Conservation (phyloP, 208 protist species). For the Trichomonas tenax region DNA sequence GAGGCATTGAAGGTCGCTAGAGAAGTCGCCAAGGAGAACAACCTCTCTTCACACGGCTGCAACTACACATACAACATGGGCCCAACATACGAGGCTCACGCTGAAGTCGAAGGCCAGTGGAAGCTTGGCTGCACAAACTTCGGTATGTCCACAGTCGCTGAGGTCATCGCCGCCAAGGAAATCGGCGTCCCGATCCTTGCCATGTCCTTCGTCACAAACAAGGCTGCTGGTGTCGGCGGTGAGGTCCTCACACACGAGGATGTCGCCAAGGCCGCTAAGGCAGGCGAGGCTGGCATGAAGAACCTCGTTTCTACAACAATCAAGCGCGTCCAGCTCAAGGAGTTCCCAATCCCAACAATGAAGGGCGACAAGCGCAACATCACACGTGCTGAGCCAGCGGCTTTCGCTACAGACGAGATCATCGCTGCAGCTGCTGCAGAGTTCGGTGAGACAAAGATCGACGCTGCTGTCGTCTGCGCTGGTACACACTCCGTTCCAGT, state of each 20-base stretch:
- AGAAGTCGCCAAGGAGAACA: not conserved
- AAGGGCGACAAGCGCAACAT: not conserved
- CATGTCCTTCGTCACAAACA: constrained; percentile 16
- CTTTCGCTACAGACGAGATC: not conserved
- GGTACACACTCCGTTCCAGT: not conserved
- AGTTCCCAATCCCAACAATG: not conserved
- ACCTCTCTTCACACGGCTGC: not conserved
- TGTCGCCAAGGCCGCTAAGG: not conserved
- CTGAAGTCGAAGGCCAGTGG: not conserved
- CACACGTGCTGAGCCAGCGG: not conserved
- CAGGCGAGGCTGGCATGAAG: not conserved
- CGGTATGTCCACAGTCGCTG: constrained; percentile 21
- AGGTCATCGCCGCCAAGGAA: not conserved
- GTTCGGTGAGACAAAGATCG: not conserved
- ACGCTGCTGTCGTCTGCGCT: not conserved
- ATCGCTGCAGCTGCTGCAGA: not conserved
- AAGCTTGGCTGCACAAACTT: not conserved
- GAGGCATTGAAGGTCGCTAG: not conserved
- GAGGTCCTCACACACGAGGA: not conserved
- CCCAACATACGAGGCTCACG: not conserved
- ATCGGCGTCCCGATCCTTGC: not conserved
- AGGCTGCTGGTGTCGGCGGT: not conserved
- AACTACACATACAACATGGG: constrained; percentile 2
- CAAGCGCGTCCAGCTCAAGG: not conserved
- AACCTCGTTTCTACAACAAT: not conserved